phyloP scores from a whole-genome alignment of 805 yeast genomes.

The Kuraishia borneana region DNA sequence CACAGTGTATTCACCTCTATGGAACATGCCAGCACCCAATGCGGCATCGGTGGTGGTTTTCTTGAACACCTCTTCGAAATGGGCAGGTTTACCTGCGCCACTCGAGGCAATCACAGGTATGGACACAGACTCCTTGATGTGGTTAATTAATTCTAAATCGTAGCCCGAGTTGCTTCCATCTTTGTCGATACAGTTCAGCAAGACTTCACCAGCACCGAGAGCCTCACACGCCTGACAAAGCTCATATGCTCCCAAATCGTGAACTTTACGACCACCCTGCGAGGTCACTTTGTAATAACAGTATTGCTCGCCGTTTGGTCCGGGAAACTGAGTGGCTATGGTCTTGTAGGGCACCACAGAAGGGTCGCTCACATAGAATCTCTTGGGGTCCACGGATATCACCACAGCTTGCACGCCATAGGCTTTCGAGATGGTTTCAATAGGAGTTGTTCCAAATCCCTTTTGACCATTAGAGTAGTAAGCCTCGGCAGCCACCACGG shows the following conservation, averaged over 20 bases:
- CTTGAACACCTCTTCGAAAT: constrained; percentile 79
- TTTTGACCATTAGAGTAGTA: constrained; percentile 48
- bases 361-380: constrained; percentile 65
- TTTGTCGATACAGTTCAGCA: constrained; percentile 89
- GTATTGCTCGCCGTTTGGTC: constrained; percentile 82
- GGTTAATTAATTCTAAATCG: constrained; percentile 75
- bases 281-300: constrained; percentile 95
- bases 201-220: constrained; percentile 92
- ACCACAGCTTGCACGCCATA: constrained; percentile 98
- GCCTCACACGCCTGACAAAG: constrained; percentile 81
- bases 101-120: constrained; percentile 97
- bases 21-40: constrained; percentile 97
- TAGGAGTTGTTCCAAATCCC: constrained; percentile 73
- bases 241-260: constrained; percentile 87
- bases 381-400: constrained; percentile 94
- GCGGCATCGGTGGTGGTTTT: constrained; percentile 91
- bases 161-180: constrained; percentile 96
- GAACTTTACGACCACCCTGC: constrained; percentile 87
- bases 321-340: constrained; percentile 52
- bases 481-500: constrained; percentile 83
- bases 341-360: constrained; percentile 48
- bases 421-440: constrained; percentile 83
- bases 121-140: constrained; percentile 61
- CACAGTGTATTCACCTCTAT: constrained; percentile 87
- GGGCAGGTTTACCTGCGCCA: constrained; percentile 93